Percentiles rank a stretch among this genome's conserved stretches.
phyloP scores from a whole-genome alignment of 164 flowering plant genomes.

The Paratinospora sagittata region DNA sequence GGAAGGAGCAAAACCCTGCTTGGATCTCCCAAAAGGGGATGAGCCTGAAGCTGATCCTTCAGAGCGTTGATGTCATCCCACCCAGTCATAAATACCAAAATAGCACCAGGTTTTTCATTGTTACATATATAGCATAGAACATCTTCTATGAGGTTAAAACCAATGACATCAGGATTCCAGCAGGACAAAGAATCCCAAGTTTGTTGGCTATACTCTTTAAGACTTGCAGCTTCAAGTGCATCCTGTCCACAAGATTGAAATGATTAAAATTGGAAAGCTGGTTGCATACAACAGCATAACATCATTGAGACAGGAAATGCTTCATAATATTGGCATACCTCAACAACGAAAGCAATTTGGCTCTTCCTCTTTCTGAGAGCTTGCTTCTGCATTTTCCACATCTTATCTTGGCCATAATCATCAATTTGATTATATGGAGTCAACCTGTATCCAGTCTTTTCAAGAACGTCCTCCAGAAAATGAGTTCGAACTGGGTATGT shows the following conservation, averaged over 20 bases:
- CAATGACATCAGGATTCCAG: slow-evolving; percentile 95
- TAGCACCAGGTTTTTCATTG: slow-evolving; percentile 76
- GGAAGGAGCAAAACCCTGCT: slow-evolving; percentile 71
- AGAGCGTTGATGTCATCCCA: slow-evolving; percentile 97
- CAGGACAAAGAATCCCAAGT: slow-evolving; percentile 71
- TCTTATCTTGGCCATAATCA: slow-evolving; percentile 87
- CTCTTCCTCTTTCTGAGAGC: slow-evolving; percentile 81
- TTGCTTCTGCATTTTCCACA: slow-evolving; percentile 84
- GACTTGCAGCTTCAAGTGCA: slow-evolving; percentile 63
- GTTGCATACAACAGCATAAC: slow-evolving; percentile 1
- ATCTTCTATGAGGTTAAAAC: slow-evolving; percentile 85
- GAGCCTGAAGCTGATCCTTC: slow-evolving; percentile 75
- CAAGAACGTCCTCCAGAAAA: slow-evolving; percentile 81
- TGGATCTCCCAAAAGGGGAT: slow-evolving; percentile 77
- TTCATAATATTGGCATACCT: slow-evolving; percentile 39
- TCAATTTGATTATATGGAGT: slow-evolving; percentile 82
- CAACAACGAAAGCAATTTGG: slow-evolving; percentile 83
- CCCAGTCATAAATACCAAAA: slow-evolving; percentile 95
- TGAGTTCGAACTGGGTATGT: slow-evolving; percentile 76
- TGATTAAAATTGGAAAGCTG: background rate
- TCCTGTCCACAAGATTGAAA: slow-evolving; percentile 40
- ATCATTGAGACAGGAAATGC: background rate
- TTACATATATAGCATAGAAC: slow-evolving; percentile 70
- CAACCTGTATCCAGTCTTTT: slow-evolving; percentile 76
- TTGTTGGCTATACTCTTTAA: slow-evolving; percentile 44